These are phyloP conservation scores for Stenogyne calaminthoides DNA, from an alignment of 305 asterid species.

Conservation along the genomic window DNA sequence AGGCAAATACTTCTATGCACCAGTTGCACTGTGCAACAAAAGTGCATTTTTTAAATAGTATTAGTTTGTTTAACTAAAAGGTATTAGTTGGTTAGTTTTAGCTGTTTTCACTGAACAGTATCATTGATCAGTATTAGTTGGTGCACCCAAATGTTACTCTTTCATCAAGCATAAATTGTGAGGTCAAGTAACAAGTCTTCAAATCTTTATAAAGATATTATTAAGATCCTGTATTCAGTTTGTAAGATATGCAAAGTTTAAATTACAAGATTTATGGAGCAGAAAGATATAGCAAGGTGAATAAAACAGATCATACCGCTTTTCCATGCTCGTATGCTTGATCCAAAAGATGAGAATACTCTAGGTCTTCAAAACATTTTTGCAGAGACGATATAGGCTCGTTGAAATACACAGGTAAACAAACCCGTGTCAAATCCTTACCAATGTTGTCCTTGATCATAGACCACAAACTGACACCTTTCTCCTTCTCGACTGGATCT, in stretches of 20 bases:
- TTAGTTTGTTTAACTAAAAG: too few species aligned
- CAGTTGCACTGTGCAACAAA: too few species aligned
- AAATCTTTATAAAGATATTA: neutral
- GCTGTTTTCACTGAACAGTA: too few species aligned
- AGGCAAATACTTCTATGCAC: neutral
- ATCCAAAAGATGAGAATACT: slow-evolving; percentile 90
- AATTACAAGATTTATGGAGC: neutral
- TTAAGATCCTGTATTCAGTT: neutral
- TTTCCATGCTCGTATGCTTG: slow-evolving; percentile 85
- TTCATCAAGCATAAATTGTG: neutral
- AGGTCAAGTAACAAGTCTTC: neutral
- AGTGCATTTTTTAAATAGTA: too few species aligned
- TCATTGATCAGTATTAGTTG: too few species aligned
- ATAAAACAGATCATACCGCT: slow-evolving; percentile 55
- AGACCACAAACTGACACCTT: slow-evolving; percentile 91
- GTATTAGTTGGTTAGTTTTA: too few species aligned
- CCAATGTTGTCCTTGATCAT: slow-evolving; percentile 96
- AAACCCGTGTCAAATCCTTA: slow-evolving; percentile 88
- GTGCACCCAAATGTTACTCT: too few species aligned
- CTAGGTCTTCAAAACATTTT: slow-evolving; percentile 89
- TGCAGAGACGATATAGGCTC: slow-evolving; percentile 94
- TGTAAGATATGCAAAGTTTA: slow-evolving; percentile 3
- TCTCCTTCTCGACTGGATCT: slow-evolving; percentile 92
- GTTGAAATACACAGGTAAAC: slow-evolving; percentile 93
- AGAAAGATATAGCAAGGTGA: slow-evolving; percentile 14